Percentiles rank a stretch among this genome's conserved stretches.
phyloP scores from a whole-genome alignment of 495 filamentous ascomycete genomes.

The Rhypophila decipiens region DNA sequence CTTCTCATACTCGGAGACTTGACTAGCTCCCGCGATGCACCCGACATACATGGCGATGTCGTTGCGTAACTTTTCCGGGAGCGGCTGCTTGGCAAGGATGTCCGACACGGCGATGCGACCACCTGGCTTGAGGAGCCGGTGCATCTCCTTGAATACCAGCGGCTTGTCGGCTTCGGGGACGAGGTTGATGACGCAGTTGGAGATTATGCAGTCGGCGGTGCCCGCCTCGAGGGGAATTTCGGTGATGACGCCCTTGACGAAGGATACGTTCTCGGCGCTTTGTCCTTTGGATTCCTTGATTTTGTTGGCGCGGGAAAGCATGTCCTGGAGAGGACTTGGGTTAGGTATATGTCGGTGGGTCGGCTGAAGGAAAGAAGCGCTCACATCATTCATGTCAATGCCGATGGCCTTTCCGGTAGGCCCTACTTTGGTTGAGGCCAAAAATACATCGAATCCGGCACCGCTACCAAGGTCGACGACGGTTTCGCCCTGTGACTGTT shows the following conservation, averaged over 20 bases:
- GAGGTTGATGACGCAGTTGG: slow-evolving; percentile 58
- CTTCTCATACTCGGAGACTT: slow-evolving; percentile 47
- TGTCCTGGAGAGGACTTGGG: slow-evolving; percentile 39
- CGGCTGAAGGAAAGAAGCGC: background rate
- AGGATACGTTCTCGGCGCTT: slow-evolving; percentile 34
- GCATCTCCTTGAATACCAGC: slow-evolving; percentile 54
- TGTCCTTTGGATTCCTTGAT: slow-evolving; percentile 29
- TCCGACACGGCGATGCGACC: slow-evolving; percentile 62
- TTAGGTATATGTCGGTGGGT: background rate
- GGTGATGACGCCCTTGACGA: slow-evolving; percentile 51
- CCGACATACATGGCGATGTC: slow-evolving; percentile 52
- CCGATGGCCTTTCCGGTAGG: slow-evolving; percentile 50
- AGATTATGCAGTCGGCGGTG: slow-evolving; percentile 53
- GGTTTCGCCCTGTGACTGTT: slow-evolving; percentile 47
- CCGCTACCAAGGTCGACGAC: slow-evolving; percentile 59
- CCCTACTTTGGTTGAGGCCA: slow-evolving; percentile 53
- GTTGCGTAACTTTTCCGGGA: slow-evolving; percentile 42
- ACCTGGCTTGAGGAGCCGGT: slow-evolving; percentile 53
- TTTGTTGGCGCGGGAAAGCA: slow-evolving; percentile 50
- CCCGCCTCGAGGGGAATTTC: slow-evolving; percentile 37
- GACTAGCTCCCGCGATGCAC: slow-evolving; percentile 54
- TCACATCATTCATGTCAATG: slow-evolving; percentile 60
- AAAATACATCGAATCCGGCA: slow-evolving; percentile 59
- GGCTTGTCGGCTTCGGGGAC: slow-evolving; percentile 53
- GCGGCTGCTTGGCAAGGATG: slow-evolving; percentile 48